Conservation (phyloP, 805 yeast species). For the Pichia membranifaciens region DNA sequence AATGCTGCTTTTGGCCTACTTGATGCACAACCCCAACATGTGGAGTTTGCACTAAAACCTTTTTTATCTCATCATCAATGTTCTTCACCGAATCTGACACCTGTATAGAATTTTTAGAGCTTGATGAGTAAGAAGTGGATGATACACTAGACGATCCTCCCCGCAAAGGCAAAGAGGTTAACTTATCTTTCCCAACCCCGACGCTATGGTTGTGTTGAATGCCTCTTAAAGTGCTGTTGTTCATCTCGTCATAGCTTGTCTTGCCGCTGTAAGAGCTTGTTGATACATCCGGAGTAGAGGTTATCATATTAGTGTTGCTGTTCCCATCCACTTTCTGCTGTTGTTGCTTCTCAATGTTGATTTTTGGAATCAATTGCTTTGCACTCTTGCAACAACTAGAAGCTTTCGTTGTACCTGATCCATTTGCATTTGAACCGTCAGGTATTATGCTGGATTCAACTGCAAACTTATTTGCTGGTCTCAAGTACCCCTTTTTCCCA, state of each 20-base stretch:
- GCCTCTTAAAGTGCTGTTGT: neutral
- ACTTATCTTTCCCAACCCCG: neutral
- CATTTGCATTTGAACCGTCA: too few species aligned
- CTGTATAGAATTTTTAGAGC: neutral
- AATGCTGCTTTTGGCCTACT: constrained; percentile 8
- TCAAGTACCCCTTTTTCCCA: constrained; percentile 6
- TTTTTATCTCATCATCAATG: constrained; percentile 11
- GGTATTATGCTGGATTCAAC: constrained; percentile 9
- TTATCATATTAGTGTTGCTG: neutral
- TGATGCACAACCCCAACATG: constrained; percentile 4
- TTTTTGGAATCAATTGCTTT: neutral
- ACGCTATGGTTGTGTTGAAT: neutral
- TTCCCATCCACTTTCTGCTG: neutral
- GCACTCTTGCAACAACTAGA: neutral
- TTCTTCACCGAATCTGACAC: constrained; percentile 6
- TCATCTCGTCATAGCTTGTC: neutral
- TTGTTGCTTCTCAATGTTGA: neutral
- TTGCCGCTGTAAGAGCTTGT: neutral
- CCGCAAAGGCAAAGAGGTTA: neutral
- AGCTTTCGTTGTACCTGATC: neutral
- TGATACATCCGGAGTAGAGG: neutral
- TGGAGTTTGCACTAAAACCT: neutral
- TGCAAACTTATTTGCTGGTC: constrained; percentile 12
- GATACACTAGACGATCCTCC: neutral
- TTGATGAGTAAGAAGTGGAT: neutral